Base-by-base conservation (phyloP, 768 basidiomycete genomes). In the Candolleomyces eurysporus region DNA sequence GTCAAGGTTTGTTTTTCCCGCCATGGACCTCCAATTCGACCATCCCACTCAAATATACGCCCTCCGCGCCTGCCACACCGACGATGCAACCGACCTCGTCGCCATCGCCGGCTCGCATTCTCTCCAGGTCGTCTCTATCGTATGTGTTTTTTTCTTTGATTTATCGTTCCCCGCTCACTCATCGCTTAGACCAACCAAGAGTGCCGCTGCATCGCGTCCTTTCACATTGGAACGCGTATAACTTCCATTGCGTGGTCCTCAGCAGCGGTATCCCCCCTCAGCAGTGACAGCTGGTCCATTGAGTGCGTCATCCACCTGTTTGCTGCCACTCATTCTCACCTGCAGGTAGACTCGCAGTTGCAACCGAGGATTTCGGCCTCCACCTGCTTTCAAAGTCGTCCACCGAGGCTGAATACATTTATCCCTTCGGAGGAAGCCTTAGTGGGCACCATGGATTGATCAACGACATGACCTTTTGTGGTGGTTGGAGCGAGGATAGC, bases 221-320 rank as follows among this genome's bases (percentile, higher is more conserved):
- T 93, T 67, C 82, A 90, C 73, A 73, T 93, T 48, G 91, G 92
- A 19, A 78, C 81, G 10, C 80, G 84, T 54, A 79, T 90, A 48
- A 91, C 89, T 3, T 83, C 92, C 5, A 71, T 94, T 14, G 90
- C 92, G 3, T 94, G 90, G 88, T 93, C 92, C 2, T 80, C 90
- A 45, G 76, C 79, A 13, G 78, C 89, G 7, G 75, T 84, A 6
- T 93, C 92, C 5, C 89, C 91, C 3, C 82, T 85, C 14, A 73
- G 75, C 19, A 81, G 81, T 57, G 86, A 88, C 59, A 75, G 81
- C 42, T 94, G 92, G 92, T 69, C 80, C 55, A 76, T 92, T 36
- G 88, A 93, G 92, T 92, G 64, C 63, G 84, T 76, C 54, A n/a
- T 36, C 19, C 36, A 45, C 56, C 16, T 36, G 48, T 65, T 32